Evolutionary conservation across 805 yeast genomes (phyloP).

Genomic region (Tetrapisispora iriomotensis): DNA sequence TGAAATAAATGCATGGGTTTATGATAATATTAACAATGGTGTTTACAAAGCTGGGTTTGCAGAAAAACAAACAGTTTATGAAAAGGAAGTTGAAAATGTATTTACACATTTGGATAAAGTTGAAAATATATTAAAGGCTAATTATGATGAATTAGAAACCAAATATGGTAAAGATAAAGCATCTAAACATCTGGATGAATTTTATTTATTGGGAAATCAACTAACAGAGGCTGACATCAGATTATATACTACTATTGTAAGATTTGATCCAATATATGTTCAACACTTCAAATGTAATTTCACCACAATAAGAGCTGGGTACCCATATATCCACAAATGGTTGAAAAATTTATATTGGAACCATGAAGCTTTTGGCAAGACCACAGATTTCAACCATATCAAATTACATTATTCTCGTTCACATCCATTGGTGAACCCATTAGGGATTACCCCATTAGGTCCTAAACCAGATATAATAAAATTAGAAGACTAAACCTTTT

Average conservation of each 20-base stretch:
- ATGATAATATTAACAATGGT: slow-evolving; percentile 80
- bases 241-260: slow-evolving; percentile 72
- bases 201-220: slow-evolving; percentile 49
- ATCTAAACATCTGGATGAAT: slow-evolving; percentile 14
- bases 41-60: slow-evolving; percentile 93
- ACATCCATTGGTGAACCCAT: slow-evolving; percentile 71
- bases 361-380: slow-evolving; percentile 57
- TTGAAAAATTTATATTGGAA: slow-evolving; percentile 76
- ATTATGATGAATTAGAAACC: slow-evolving; percentile 25
- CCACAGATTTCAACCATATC: slow-evolving; percentile 84
- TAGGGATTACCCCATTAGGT: slow-evolving; percentile 77
- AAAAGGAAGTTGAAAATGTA: slow-evolving; percentile 49
- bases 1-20: slow-evolving; percentile 70
- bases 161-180: slow-evolving; percentile 10
- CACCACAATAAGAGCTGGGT: slow-evolving; percentile 67
- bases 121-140: slow-evolving; percentile 46
- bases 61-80: slow-evolving; percentile 72
- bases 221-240: slow-evolving; percentile 89
- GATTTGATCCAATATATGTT: slow-evolving; percentile 89
- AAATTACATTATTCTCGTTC: slow-evolving; percentile 85
- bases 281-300: slow-evolving; percentile 93
- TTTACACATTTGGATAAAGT: slow-evolving; percentile 62
- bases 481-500: slow-evolving; percentile 2
- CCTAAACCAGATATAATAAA: slow-evolving; percentile 62
- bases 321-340: slow-evolving; percentile 74